Percentiles rank a stretch among this genome's conserved stretches.
Conservation (phyloP, 2,329 filamentous ascomycete genomes). For the Trichoderma asperellum region DNA sequence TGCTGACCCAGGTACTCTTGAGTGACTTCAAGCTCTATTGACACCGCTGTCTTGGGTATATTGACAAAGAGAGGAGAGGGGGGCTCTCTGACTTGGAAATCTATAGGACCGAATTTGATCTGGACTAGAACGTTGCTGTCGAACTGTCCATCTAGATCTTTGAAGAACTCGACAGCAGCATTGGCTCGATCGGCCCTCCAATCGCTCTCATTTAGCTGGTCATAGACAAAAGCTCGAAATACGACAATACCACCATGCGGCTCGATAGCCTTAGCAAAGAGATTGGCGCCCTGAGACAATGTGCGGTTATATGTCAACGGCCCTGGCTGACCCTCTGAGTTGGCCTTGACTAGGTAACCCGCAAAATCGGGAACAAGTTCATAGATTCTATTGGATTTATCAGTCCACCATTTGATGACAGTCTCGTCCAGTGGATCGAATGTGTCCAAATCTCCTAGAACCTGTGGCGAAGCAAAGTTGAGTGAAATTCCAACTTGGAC, state of each 20-base stretch:
- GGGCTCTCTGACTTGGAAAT: conserved; percentile 73
- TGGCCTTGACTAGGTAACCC: conserved; percentile 72
- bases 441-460: conserved; percentile 56
- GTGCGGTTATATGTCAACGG: conserved; percentile 72
- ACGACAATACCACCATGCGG: conserved; percentile 66
- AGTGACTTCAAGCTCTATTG: conserved; percentile 15
- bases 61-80: conserved; percentile 64
- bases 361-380: conserved; percentile 65
- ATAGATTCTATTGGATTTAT: conserved; percentile 64
- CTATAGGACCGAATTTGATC: conserved; percentile 75
- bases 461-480: conserved; percentile 68
- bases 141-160: conserved; percentile 65
- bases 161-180: conserved; percentile 69
- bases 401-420: conserved; percentile 66
- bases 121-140: conserved; percentile 73
- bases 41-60: conserved; percentile 5
- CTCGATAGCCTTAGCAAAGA: conserved; percentile 64
- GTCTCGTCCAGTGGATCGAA: conserved; percentile 66
- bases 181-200: conserved; percentile 72
- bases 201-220: conserved; percentile 56
- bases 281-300: conserved; percentile 67
- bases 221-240: conserved; percentile 75
- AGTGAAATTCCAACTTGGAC: conserved; percentile 67
- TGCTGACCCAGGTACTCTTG: conserved; percentile 24
- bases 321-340: conserved; percentile 72